Evolutionary conservation across 495 filamentous ascomycete genomes (phyloP).

Genomic region (Schizothecium vesticola): DNA sequence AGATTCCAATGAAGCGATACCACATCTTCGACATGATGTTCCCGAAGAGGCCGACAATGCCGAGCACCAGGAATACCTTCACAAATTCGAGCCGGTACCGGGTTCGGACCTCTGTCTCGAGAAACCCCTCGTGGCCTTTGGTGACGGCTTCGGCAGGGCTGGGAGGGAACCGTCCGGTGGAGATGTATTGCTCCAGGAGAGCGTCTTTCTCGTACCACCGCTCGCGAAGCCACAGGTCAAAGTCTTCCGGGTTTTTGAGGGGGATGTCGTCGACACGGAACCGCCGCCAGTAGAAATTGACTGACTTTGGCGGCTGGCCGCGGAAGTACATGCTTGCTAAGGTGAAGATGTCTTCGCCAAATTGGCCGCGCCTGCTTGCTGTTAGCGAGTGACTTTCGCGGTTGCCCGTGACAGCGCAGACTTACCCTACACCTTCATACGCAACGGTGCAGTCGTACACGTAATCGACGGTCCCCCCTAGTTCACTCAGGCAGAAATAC

Average conservation of each 20-base stretch:
- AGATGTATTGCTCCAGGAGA: constrained; percentile 63
- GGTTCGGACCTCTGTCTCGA: constrained; percentile 47
- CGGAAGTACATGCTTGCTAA: constrained; percentile 67
- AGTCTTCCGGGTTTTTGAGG: constrained; percentile 53
- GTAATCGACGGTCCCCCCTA: constrained; percentile 66
- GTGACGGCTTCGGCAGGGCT: constrained; percentile 24
- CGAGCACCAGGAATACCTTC: constrained; percentile 44
- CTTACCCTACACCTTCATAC: constrained; percentile 75
- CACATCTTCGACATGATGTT: constrained; percentile 29
- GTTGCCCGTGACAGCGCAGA: constrained; percentile 9
- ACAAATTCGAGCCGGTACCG: constrained; percentile 44
- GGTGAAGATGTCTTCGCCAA: constrained; percentile 71
- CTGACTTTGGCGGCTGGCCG: constrained; percentile 72
- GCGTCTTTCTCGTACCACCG: constrained; percentile 79
- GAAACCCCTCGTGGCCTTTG: constrained; percentile 33
- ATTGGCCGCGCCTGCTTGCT: constrained; percentile 54
- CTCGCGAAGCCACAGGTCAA: constrained; percentile 67
- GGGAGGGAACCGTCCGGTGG: constrained; percentile 63
- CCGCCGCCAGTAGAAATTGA: constrained; percentile 80
- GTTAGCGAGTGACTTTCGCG: not conserved
- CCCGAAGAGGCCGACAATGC: constrained; percentile 30
- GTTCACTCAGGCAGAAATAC: constrained; percentile 67
- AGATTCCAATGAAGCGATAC: constrained; percentile 2
- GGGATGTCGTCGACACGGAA: constrained; percentile 65
- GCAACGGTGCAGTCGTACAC: constrained; percentile 83